A percentile compares a stretch with the other conserved stretches of the same genome.
These are phyloP conservation scores for Arachis stenosperma DNA, from an alignment of 306 rosid genomes.

Conservation along the genomic window DNA sequence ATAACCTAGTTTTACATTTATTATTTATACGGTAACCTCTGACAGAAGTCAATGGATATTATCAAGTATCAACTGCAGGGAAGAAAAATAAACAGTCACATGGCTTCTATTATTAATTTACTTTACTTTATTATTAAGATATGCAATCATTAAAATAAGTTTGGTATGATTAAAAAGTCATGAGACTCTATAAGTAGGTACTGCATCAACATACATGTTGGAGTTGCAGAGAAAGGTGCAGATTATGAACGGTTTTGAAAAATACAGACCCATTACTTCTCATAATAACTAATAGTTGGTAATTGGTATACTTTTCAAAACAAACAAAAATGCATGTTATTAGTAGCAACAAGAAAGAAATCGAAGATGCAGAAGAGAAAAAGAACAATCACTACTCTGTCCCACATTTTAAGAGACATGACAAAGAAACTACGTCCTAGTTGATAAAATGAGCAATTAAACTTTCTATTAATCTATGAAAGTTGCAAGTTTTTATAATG, in stretches of 20 bases:
- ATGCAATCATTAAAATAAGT: not conserved
- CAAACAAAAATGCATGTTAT: too few species aligned
- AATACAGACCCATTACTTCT: not conserved
- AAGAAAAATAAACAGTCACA: not conserved
- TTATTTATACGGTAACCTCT: too few species aligned
- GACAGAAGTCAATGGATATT: too few species aligned
- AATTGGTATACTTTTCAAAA: not conserved
- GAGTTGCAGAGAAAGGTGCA: slow-evolving; percentile 8
- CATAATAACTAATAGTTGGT: not conserved
- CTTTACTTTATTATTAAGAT: not conserved
- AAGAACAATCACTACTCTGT: not conserved
- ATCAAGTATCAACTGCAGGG: not conserved
- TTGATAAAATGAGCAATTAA: not conserved
- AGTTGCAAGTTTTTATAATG: too few species aligned
- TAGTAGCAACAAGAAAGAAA: not conserved
- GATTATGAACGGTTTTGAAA: not conserved
- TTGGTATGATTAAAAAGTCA: not conserved
- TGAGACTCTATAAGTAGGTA: not conserved
- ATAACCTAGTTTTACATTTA: too few species aligned
- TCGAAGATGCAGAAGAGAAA: not conserved
- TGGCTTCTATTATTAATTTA: not conserved
- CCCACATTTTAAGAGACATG: not conserved
- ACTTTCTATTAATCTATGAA: too few species aligned
- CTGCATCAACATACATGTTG: not conserved
- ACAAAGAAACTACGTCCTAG: not conserved